phyloP scores from a whole-genome alignment of 805 yeast species.

The Cyberlindnera japonica region DNA sequence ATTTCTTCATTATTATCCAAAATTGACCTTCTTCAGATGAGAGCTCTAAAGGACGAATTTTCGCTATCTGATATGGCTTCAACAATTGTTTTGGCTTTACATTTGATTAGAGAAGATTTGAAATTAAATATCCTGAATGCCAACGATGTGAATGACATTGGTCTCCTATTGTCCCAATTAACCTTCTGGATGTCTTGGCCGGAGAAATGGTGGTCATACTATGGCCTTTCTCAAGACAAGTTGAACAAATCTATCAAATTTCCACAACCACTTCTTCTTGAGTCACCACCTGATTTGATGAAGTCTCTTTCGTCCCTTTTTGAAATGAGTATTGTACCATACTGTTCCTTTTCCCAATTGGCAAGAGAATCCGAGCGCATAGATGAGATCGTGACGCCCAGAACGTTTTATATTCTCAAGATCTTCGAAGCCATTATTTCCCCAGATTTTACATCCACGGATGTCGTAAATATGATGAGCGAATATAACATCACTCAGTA shows the following conservation, averaged over 20 bases:
- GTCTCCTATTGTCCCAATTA: constrained; percentile 55
- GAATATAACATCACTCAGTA: constrained; percentile 48
- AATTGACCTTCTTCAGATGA: constrained; percentile 17
- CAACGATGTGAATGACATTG: constrained; percentile 38
- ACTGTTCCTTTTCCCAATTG: constrained; percentile 62
- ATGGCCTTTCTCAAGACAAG: constrained; percentile 33
- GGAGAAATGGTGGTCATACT: constrained; percentile 56
- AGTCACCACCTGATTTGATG: constrained; percentile 58
- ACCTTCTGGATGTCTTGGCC: constrained; percentile 75
- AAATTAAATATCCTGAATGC: constrained; percentile 49
- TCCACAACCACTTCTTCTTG: constrained; percentile 33
- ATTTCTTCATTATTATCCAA: constrained; percentile 12
- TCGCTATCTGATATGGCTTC: constrained; percentile 54
- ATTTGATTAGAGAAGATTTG: constrained; percentile 73
- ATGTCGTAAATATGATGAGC: constrained; percentile 59
- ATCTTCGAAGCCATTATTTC: constrained; percentile 63
- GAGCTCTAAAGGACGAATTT: constrained; percentile 28
- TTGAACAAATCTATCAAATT: constrained; percentile 41
- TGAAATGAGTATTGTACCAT: constrained; percentile 44
- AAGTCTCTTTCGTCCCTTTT: constrained; percentile 52
- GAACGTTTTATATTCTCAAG: constrained; percentile 55
- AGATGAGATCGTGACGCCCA: constrained; percentile 61
- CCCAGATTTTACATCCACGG: constrained; percentile 44
- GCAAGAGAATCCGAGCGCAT: constrained; percentile 58
- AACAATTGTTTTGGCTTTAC: constrained; percentile 63